Evolutionary conservation across 192 early-diverging fungal genomes (phyloP).

Genomic region (Umbelopsis sp.): DNA sequence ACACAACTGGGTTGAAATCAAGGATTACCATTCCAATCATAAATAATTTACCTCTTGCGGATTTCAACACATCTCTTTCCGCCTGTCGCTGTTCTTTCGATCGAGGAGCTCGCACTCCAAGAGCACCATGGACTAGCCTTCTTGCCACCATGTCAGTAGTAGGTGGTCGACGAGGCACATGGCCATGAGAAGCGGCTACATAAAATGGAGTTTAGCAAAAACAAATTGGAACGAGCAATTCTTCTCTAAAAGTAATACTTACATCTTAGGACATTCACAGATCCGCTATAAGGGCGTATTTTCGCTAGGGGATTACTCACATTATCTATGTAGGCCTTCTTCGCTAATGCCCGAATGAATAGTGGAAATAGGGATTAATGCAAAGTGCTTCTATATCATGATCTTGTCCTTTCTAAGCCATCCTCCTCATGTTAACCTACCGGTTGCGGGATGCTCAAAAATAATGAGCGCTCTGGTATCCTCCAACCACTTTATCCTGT

Average conservation of each 20-base stretch:
- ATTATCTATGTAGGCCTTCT: slow-evolving; percentile 60
- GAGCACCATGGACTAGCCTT: slow-evolving; percentile 71
- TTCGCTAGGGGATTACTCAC: slow-evolving; percentile 50
- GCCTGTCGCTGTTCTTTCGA: slow-evolving; percentile 51
- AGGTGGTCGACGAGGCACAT: slow-evolving; percentile 39
- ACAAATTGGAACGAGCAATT: no score
- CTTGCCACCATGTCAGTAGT: slow-evolving; percentile 76
- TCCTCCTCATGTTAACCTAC: slow-evolving; percentile 35
- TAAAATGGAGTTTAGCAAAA: no score
- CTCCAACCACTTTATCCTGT: slow-evolving; percentile 73
- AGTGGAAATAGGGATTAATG: background rate
- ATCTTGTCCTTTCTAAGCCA: background rate
- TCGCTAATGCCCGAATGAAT: slow-evolving; percentile 32
- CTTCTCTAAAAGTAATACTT: background rate
- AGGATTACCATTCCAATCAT: background rate
- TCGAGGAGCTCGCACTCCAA: slow-evolving; percentile 58
- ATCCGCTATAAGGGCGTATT: slow-evolving; percentile 65
- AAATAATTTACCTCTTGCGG: slow-evolving; percentile 44
- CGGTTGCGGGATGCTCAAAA: slow-evolving; percentile 66
- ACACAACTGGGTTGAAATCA: no score
- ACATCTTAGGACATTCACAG: slow-evolving; percentile 39
- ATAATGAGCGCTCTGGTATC: slow-evolving; percentile 70
- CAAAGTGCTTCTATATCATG: background rate
- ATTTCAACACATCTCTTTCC: slow-evolving; percentile 43
- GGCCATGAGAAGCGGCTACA: slow-evolving; percentile 12